A percentile compares a stretch with the other conserved stretches of the same genome.
These are phyloP conservation scores for Mortierella sp. DNA, from an alignment of 371 early-diverging fungal genomes.

Conservation along the genomic window DNA sequence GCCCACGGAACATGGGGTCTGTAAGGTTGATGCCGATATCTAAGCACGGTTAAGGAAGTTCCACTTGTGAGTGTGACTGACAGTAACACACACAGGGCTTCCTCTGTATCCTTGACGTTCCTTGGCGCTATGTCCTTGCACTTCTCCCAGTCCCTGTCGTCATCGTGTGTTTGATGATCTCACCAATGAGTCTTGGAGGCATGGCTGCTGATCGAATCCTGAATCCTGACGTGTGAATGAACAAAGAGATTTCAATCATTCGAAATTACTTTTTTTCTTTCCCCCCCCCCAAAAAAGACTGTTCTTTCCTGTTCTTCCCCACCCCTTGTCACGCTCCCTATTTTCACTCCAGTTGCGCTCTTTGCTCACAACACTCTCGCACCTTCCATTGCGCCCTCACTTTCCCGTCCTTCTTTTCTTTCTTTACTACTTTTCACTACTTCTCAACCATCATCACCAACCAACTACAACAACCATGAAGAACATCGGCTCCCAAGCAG, in stretches of 20 bases:
- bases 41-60: background rate
- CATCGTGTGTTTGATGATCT: background rate
- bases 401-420: too few relatives aligned
- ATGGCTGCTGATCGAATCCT: constrained; percentile 10
- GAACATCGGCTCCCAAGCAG: constrained; percentile 35
- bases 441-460: background rate
- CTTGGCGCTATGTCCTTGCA: background rate
- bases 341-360: background rate
- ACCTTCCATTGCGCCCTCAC: background rate
- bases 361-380: background rate
- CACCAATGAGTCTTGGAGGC: constrained; percentile 50
- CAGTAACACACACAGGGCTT: background rate
- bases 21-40: constrained; percentile 93
- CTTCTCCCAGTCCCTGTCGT: background rate
- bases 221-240: background rate
- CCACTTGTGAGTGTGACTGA: background rate
- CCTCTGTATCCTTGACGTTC: background rate
- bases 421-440: background rate
- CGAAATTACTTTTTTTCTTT: too few relatives aligned
- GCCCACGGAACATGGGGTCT: constrained; percentile 90
- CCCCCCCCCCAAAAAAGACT: too few relatives aligned
- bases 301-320: background rate
- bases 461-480: constrained; percentile 35
- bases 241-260: background rate
- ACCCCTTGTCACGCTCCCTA: background rate